Evolutionary conservation across 371 early-diverging fungal genomes (phyloP).

Genomic region (Synchytrium microbalum): DNA sequence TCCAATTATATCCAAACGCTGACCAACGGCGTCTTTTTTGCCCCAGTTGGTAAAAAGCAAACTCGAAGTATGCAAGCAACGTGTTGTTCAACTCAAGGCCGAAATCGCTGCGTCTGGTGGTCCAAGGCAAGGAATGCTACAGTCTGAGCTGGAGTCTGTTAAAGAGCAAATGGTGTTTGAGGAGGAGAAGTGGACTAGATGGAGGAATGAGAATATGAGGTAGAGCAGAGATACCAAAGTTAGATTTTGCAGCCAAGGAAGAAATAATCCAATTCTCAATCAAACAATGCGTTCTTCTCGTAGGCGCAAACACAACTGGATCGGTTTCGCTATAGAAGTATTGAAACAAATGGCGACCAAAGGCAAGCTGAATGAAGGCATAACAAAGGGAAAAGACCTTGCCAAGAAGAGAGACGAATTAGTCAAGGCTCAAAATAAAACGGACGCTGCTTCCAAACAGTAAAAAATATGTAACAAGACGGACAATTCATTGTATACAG

Average conservation of each 20-base stretch:
- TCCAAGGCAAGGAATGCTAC: too few species aligned
- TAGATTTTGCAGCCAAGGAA: too few species aligned
- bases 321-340: not conserved
- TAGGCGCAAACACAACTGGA: not conserved
- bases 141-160: not conserved
- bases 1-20: not conserved
- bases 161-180: not conserved
- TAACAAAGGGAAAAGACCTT: not conserved
- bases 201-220: not conserved
- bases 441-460: too few species aligned
- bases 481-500: too few species aligned
- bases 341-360: not conserved
- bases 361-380: not conserved
- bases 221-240: too few species aligned
- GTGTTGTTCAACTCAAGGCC: too few species aligned
- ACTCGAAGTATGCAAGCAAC: too few species aligned
- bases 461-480: too few species aligned
- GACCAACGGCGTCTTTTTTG: too few species aligned
- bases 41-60: not conserved
- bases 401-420: not conserved
- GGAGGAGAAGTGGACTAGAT: not conserved
- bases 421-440: not conserved
- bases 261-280: not conserved
- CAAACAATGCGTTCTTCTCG: too few species aligned
- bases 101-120: not conserved